phyloP scores from a whole-genome alignment of 768 basidiomycete genomes.

The Boletus reticuloceps region DNA sequence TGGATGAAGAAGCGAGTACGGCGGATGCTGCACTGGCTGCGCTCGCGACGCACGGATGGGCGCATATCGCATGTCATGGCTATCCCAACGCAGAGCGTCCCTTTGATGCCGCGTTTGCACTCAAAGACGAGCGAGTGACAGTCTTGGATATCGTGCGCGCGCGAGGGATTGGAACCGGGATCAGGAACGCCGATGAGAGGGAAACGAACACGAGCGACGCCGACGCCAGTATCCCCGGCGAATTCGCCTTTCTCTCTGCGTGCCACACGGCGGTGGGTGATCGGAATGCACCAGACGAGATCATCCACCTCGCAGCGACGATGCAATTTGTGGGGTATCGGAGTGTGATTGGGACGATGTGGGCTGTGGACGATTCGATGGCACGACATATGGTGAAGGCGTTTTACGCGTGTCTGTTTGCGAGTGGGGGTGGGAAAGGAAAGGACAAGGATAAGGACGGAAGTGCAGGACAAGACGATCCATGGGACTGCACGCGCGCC shows the following conservation, averaged over 20 bases:
- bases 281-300: constrained; percentile 28
- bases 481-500: constrained; percentile 14
- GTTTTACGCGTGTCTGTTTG: constrained; percentile 23
- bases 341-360: constrained; percentile 36
- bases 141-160: constrained; percentile 24
- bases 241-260: constrained; percentile 35
- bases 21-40: constrained; percentile 9
- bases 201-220: neutral
- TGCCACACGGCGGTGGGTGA: constrained; percentile 31
- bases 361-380: constrained; percentile 30
- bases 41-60: constrained; percentile 23
- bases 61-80: constrained; percentile 34
- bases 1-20: constrained; percentile 16
- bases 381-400: constrained; percentile 17
- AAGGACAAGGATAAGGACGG: neutral
- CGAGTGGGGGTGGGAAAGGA: neutral
- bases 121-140: constrained; percentile 20
- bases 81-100: constrained; percentile 19
- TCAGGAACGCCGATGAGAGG: too few relatives aligned
- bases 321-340: constrained; percentile 36
- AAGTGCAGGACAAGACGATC: neutral
- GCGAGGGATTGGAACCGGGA: neutral
- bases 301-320: constrained; percentile 34
- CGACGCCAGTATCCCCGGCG: neutral
- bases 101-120: constrained; percentile 25